Evolutionary conservation across 768 basidiomycete genomes (phyloP).

Genomic region (Mycena latifolia): DNA sequence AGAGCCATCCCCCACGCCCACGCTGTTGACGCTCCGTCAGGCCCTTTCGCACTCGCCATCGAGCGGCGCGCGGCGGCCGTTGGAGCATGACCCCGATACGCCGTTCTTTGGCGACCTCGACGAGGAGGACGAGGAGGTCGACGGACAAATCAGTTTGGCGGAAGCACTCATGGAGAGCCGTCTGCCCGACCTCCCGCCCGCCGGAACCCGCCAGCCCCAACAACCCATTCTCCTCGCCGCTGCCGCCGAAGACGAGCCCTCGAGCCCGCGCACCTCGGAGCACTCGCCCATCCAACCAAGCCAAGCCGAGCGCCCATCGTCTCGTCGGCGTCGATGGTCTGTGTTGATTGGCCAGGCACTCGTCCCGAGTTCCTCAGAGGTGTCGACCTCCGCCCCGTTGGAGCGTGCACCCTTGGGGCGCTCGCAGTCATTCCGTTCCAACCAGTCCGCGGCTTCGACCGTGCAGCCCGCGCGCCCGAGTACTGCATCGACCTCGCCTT

Average conservation of each 20-base stretch:
- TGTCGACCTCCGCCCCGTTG: constrained; percentile 43
- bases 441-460: constrained; percentile 46
- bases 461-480: constrained; percentile 43
- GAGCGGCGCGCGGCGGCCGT: constrained; percentile 30
- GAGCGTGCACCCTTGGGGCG: constrained; percentile 46
- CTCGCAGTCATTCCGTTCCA: constrained; percentile 57
- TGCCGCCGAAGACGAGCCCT: constrained; percentile 57
- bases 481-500: constrained; percentile 40
- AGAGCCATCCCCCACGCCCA: constrained; percentile 72
- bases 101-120: constrained; percentile 61
- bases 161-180: constrained; percentile 86
- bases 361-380: constrained; percentile 34
- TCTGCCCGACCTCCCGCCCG: constrained; percentile 78
- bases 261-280: constrained; percentile 64
- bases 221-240: constrained; percentile 73
- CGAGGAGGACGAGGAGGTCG: constrained; percentile 71
- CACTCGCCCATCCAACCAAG: constrained; percentile 46
- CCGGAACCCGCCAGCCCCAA: constrained; percentile 73
- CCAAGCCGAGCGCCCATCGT: constrained; percentile 48
- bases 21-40: constrained; percentile 75
- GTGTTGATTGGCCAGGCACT: constrained; percentile 63
- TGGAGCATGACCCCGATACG: constrained; percentile 51
- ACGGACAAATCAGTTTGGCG: constrained; percentile 77
- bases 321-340: constrained; percentile 80
- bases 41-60: constrained; percentile 66